Conservation (phyloP, 805 yeast species). For the Myxozyma nipponensis region DNA sequence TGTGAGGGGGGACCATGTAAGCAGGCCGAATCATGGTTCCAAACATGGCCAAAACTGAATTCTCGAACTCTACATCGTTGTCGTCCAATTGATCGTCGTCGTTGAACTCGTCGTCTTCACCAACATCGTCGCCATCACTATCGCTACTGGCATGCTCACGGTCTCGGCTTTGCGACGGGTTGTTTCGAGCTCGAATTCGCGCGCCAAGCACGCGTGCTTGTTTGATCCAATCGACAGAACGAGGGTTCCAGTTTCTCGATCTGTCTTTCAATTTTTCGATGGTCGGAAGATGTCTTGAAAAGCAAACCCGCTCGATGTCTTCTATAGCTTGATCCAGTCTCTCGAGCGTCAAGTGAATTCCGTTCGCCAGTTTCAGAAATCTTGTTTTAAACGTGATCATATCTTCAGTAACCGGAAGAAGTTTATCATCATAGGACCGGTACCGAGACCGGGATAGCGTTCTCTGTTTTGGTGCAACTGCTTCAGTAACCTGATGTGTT, state of each 20-base stretch:
- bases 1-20: too few species aligned
- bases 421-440: neutral
- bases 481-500: too few species aligned
- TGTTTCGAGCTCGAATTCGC: neutral
- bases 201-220: neutral
- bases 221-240: neutral
- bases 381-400: conserved; percentile 4
- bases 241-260: neutral
- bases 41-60: neutral
- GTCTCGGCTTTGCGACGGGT: neutral
- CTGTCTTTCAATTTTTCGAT: neutral
- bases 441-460: too few species aligned
- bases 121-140: neutral
- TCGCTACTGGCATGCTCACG: neutral
- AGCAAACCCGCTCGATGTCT: conserved; percentile 11
- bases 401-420: neutral
- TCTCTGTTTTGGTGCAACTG: neutral
- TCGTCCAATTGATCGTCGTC: neutral
- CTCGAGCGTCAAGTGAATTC: neutral
- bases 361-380: conserved; percentile 5
- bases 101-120: neutral
- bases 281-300: neutral
- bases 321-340: neutral
- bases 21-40: neutral
- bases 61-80: neutral